Evolutionary conservation across 805 yeast genomes (phyloP), one percentile per base, ranked within the genome.

Genomic region (Metschnikowia lachancei): DNA sequence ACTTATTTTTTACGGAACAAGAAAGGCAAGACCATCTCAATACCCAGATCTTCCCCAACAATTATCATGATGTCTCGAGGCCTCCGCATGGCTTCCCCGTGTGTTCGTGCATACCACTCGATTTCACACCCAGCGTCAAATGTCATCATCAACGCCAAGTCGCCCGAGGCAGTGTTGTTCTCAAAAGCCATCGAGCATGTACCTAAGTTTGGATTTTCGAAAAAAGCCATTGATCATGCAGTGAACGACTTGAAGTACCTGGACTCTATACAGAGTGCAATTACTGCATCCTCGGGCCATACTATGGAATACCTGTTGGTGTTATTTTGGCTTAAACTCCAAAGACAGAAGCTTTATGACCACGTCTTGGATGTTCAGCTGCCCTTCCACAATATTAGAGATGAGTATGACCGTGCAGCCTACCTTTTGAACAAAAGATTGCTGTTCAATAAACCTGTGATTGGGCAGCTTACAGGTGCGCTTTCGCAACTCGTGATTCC

Each of bases 401-500:
- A 68, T 45, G 78, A 75, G 49, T 64, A 63, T 53, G 69, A 65
- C n/a, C 71, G 72, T 49, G 67, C 75, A 29, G 72, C 72, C 39
- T 69, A 66, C 46, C 62, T 80, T 34, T 63, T 77, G 45, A 68
- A 74, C 56, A 71, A 66, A 52, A 69, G 92, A 49, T 69, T 85
- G 50, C 60, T 62, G 39, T 75, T 67, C 48, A 86, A 86, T 58
- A 55, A 48, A 22, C 79, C 82, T 1, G 60, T 79, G 7, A 60
- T 72, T n/a, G 52, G 59, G 22, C 63, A 73, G 39, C 70, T 79
- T 35, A 63, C 72, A 12, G 65, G 67, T 41, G 85, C 83, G 0
- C 69, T 90, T 48, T 77, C 85, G 0, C 75, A 79, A 40, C 71
- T 89, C 64, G 67, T 83, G 6, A 62, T 79, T 20, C 96, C 96